A percentile compares a stretch with the other conserved stretches of the same genome.
Conservation (phyloP, 495 filamentous ascomycete genomes). For the Hyaloscypha bicolor region DNA sequence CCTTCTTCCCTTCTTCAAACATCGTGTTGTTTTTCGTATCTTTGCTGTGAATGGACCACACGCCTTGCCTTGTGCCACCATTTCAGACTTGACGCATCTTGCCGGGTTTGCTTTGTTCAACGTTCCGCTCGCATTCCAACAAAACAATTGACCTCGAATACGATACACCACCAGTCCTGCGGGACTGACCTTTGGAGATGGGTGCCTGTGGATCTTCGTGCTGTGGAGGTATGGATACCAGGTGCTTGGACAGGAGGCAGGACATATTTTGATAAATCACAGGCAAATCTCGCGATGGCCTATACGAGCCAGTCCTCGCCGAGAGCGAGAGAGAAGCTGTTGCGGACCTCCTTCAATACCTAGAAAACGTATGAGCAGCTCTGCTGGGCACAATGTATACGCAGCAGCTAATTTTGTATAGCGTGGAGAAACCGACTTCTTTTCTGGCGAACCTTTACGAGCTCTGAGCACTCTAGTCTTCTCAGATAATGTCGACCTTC, state of each 20-base stretch:
- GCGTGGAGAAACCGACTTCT: conserved; percentile 97
- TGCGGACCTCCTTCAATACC: conserved; percentile 89
- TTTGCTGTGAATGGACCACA: conserved; percentile 1
- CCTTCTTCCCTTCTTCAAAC: background rate
- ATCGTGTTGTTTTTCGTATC: background rate
- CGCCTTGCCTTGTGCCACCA: background rate
- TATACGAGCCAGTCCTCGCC: conserved; percentile 93
- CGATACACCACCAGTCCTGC: conserved; percentile 29
- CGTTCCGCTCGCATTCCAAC: conserved; percentile 20
- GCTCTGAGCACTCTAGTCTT: conserved; percentile 95
- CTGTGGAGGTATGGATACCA: conserved; percentile 50
- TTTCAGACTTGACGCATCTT: conserved; percentile 3
- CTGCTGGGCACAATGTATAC: background rate
- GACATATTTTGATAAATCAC: conserved; percentile 24
- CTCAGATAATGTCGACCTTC: conserved; percentile 97
- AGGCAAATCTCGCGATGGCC: conserved; percentile 88
- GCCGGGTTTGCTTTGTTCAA: conserved; percentile 25
- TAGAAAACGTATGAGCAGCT: conserved; percentile 78
- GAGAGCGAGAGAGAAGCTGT: conserved; percentile 98
- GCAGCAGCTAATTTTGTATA: conserved; percentile 41
- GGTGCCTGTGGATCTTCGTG: conserved; percentile 53
- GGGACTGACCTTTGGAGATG: conserved; percentile 38
- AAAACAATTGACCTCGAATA: conserved; percentile 27
- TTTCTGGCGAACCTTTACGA: conserved; percentile 92
- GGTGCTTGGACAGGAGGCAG: conserved; percentile 2